Base-by-base conservation (phyloP, 148 eudicot genomes). In the Fallopia convolvulus region DNA sequence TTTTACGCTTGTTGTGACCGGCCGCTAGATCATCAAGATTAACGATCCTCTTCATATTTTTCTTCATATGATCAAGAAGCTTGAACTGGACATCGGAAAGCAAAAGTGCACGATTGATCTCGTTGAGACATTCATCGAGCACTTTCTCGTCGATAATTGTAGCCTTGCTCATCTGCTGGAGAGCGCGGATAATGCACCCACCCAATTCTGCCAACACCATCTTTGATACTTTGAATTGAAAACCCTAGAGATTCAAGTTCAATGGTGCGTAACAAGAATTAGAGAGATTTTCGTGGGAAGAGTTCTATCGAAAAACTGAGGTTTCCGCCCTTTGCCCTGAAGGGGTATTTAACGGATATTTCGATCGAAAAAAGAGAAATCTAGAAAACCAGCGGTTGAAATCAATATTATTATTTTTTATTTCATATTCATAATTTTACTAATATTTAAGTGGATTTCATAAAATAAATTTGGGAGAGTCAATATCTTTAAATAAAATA, bases 81-180 rank as follows among this genome's bases (percentile, higher is more conserved):
- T 88, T 88, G 76, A 93, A 89, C 75, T 87, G 94, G 15, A 95
- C 97, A 86, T 93, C 98, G 70, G 98, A 63, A 63, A 93, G 97
- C 52, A 88, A 86, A 26, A 95, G 97, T 20, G 99, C 99, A 0
- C 97, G 88, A 9, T 94, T 91, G 80, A 95, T 95, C 77, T 95
- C 99, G 70, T 95, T 95, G 18, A 95, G 88, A 36, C 99, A 95
- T 8, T 93, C 96, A 10, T 89, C 91, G 3, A 95, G 82, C 2
- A 88, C 97, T 78, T 91, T 91, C 80, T 95, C 98, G 44, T 95
- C 99, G 73, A 95, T 91, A 71, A 95, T 91, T 20, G 99, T 95
- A 32, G 99, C 98, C 85, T 93, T 95, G 99, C 98, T 91, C 98
- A 95, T 93, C 88, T 91, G 98, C 92, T 95, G 97, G 76, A 95